Base-by-base conservation (phyloP, 2,329 filamentous ascomycete genomes). In the Pestalotiopsis sp. region DNA sequence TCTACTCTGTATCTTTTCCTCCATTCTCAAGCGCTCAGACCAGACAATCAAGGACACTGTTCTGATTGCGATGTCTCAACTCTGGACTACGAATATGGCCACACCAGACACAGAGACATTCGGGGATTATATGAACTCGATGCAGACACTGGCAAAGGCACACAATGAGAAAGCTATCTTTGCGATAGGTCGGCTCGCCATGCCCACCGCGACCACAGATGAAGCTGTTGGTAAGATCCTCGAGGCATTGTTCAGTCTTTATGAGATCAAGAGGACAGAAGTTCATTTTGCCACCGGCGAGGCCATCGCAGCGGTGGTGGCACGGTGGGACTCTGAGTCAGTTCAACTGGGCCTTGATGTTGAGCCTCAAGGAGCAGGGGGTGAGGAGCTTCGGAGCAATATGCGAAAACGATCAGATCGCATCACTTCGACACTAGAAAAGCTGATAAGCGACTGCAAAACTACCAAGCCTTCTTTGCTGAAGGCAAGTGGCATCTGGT, bases 401-500 rank as follows among this genome's bases (percentile, higher is more conserved):
- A 71, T 77, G 11, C 70, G 73, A 9, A 82, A 80, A 69, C 81
- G 83, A 4, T 76, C 84, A 1, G 77, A 81, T 1, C 78, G 78
- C 1, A 75, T 92, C 31, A 81, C 81, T 9, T 80, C 82, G 0
- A 84, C 93, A 1, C 82, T 97, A 4, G 88, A 93, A 69, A 94
- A 91, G 76, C 86, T 97, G 2, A 85, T 98, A 61, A 82, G 83
- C 2, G 92, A 96, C 74, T 96, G 92, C 81, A 91, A 92, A 74
- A 90, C 91, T 9, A 94, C 93, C 0, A 98, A 98, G 76, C 96
- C 96, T 1, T 92, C 94, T 0, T 84, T 98, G 4, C 91, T 94
- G 73, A 97, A 97, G 77, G 94, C 95, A 3, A 95, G 95, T 0
- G 94, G 94, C 0, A 97, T 99, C 73, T 98, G 96, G 96, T 87